Percentiles rank a stretch among this genome's conserved stretches.
phyloP scores from a whole-genome alignment of 1,284 basidiomycete species.

The Meira miltonrushii region DNA sequence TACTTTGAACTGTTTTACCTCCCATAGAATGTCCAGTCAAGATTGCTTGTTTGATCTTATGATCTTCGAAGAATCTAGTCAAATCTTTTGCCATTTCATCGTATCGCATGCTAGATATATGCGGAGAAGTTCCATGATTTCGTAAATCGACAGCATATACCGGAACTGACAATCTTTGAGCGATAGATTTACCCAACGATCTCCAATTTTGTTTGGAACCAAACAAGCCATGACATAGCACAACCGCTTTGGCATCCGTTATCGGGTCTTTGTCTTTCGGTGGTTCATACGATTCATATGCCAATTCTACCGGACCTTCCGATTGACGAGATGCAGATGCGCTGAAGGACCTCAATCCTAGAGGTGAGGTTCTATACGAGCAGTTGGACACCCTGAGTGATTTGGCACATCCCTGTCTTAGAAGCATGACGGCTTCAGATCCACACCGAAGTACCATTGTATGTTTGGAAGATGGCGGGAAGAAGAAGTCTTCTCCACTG shows the following conservation, averaged over 20 bases:
- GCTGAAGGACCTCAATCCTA: too few species aligned
- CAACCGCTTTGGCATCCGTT: constrained; percentile 1
- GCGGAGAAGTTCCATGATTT: constrained; percentile 76
- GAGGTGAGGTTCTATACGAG: too few species aligned
- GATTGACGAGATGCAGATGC: too few species aligned
- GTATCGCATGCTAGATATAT: constrained; percentile 67
- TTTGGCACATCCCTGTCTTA: too few species aligned
- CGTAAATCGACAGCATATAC: constrained; percentile 75
- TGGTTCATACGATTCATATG: constrained; percentile 3
- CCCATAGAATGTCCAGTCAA: constrained; percentile 85
- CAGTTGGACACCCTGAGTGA: too few species aligned
- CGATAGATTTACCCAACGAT: constrained; percentile 65
- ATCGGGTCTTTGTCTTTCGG: not conserved
- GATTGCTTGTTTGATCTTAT: constrained; percentile 58
- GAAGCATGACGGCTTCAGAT: too few species aligned
- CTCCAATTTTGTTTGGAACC: constrained; percentile 77
- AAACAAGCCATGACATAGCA: constrained; percentile 12
- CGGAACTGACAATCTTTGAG: constrained; percentile 60
- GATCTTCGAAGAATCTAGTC: constrained; percentile 57
- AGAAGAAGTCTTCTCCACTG: too few species aligned
- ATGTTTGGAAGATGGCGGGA: too few species aligned
- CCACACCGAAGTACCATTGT: too few species aligned
- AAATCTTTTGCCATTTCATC: constrained; percentile 67
- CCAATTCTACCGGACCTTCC: not conserved
- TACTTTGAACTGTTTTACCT: constrained; percentile 76